A percentile compares a stretch with the other conserved stretches of the same genome.
Conservation (phyloP, 805 yeast species). For the Yarrowia hollandica region DNA sequence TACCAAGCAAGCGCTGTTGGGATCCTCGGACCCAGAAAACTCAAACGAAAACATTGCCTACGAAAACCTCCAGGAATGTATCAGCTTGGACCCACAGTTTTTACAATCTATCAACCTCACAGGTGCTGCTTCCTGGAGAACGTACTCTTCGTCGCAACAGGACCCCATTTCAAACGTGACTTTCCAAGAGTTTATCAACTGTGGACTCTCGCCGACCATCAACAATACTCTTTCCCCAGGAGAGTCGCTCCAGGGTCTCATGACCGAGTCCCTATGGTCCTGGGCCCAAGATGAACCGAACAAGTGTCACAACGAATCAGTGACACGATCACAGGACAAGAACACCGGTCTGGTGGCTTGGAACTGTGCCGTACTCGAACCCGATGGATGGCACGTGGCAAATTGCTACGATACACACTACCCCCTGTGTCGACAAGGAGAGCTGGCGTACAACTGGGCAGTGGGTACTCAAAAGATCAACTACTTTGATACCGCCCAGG, state of each 20-base stretch:
- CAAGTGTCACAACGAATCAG: conserved; percentile 32
- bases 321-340: conserved; percentile 26
- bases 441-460: conserved; percentile 44
- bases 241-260: conserved; percentile 34
- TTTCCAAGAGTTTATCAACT: conserved; percentile 45
- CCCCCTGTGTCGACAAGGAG: conserved; percentile 56
- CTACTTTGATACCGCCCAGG: conserved; percentile 38
- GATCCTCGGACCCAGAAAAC: conserved; percentile 10
- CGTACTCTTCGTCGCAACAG: conserved; percentile 44
- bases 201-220: conserved; percentile 71
- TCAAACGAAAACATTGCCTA: conserved; percentile 20
- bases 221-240: conserved; percentile 41
- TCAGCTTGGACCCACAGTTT: conserved; percentile 18
- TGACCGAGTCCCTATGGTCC: conserved; percentile 55
- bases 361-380: conserved; percentile 48
- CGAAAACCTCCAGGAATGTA: conserved; percentile 17
- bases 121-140: conserved; percentile 43
- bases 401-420: conserved; percentile 60
- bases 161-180: conserved; percentile 45
- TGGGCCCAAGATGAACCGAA: conserved; percentile 66
- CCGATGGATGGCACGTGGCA: conserved; percentile 60
- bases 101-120: conserved; percentile 32
- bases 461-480: conserved; percentile 43
- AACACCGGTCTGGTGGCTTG: conserved; percentile 40
- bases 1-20: conserved; percentile 10